Evolutionary conservation across 306 rosid genomes (phyloP).

Genomic region (Sicyos edulis): DNA sequence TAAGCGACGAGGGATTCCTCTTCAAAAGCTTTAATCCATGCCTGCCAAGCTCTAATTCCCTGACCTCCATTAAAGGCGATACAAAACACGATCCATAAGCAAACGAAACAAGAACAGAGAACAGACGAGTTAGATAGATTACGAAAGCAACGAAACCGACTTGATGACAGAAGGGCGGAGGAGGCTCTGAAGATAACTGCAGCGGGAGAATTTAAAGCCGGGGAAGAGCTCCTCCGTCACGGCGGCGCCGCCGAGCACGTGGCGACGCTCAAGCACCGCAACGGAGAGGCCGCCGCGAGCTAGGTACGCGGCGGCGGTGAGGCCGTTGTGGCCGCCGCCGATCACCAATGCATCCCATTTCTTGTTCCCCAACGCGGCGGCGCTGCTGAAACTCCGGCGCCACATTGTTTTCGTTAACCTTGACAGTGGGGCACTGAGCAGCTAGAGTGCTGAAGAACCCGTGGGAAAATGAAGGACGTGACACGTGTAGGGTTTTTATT

Average conservation of each 20-base stretch:
- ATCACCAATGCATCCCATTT: conserved; percentile 86
- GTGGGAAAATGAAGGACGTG: no score
- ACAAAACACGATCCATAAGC: background rate
- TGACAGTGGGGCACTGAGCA: background rate
- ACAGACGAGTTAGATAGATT: background rate
- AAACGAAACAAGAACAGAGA: background rate
- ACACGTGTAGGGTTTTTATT: no score
- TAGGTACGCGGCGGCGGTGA: conserved; percentile 80
- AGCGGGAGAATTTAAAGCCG: conserved; percentile 85
- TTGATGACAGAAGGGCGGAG: conserved; percentile 75
- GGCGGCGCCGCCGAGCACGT: conserved; percentile 87
- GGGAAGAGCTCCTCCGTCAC: conserved; percentile 77
- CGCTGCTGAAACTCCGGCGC: conserved; percentile 57
- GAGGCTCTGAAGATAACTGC: conserved; percentile 91
- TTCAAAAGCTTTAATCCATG: conserved; percentile 81
- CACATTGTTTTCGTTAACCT: conserved; percentile 39
- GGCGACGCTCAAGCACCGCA: conserved; percentile 91
- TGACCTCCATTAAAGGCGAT: conserved; percentile 18
- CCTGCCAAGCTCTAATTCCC: conserved; percentile 61
- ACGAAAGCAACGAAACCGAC: conserved; percentile 23
- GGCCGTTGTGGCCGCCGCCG: conserved; percentile 98
- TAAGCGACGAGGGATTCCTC: conserved; percentile 82
- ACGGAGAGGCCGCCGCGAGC: conserved; percentile 83
- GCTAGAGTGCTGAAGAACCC: background rate
- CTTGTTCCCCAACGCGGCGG: conserved; percentile 37